These are phyloP conservation scores for Kazachstania africana DNA, from an alignment of 805 yeast species.

Conservation along the genomic window DNA sequence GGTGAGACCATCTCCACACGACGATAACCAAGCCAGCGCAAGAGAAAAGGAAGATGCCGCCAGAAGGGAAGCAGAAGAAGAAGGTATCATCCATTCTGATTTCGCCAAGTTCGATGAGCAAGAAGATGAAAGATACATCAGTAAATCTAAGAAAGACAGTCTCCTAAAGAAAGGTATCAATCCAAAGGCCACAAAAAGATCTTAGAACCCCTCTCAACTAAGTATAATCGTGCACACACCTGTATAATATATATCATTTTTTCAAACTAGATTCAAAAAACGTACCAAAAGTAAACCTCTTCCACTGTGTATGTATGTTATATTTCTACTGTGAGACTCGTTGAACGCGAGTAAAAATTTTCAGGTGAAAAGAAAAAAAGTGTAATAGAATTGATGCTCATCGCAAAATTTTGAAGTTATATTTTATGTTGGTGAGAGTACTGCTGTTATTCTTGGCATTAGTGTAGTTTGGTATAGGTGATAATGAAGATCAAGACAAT, in stretches of 20 bases:
- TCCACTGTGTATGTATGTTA: no score
- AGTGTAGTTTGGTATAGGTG: neutral
- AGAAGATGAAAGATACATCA: conserved; percentile 64
- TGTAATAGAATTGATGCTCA: no score
- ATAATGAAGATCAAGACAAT: conserved; percentile 73
- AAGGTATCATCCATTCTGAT: conserved; percentile 74
- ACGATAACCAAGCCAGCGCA: conserved; percentile 77
- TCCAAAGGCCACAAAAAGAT: conserved; percentile 33
- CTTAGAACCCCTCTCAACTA: no score
- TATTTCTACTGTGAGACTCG: no score
- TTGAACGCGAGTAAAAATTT: no score
- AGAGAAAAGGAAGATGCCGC: conserved; percentile 73
- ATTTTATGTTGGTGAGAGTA: neutral
- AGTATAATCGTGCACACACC: no score
- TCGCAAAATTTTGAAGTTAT: no score
- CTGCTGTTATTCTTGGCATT: neutral
- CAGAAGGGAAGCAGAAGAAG: conserved; percentile 71
- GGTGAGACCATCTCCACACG: conserved; percentile 76
- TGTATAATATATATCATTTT: no score
- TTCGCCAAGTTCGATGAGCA: conserved; percentile 72
- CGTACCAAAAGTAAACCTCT: no score
- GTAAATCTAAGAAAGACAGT: conserved; percentile 51
- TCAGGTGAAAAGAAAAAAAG: no score
- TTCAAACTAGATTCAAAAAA: no score
- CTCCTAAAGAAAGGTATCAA: conserved; percentile 64